Conservation (phyloP, 371 early-diverging fungal species). For the Entomophthora muscae region DNA sequence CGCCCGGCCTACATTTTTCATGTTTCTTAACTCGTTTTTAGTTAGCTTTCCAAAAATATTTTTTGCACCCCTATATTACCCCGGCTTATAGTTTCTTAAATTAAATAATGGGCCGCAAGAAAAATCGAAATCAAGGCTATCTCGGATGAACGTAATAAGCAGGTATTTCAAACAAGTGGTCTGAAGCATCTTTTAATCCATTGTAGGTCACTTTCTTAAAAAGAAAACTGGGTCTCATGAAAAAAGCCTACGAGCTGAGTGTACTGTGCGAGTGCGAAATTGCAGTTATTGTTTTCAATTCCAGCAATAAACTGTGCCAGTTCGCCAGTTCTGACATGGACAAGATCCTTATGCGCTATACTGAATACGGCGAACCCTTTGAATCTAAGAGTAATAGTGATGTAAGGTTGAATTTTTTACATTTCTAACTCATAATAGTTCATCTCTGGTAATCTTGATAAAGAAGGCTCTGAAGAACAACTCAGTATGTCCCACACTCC, state of each 20-base stretch:
- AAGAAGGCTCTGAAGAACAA: constrained; percentile 1
- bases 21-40: no score
- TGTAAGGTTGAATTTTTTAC: background rate
- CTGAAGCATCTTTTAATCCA: constrained; percentile 11
- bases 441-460: background rate
- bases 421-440: background rate
- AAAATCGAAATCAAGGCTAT: constrained; percentile 95
- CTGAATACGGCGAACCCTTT: constrained; percentile 34
- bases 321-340: constrained; percentile 86
- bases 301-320: constrained; percentile 80
- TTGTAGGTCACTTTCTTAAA: constrained; percentile 97
- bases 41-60: no score
- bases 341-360: constrained; percentile 76
- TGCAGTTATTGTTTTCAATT: constrained; percentile 81
- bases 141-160: constrained; percentile 81
- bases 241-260: constrained; percentile 96
- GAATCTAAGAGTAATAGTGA: constrained; percentile 1
- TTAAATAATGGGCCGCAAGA: constrained; percentile 71
- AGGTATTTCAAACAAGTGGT: constrained; percentile 29
- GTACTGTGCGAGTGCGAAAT: constrained; percentile 95
- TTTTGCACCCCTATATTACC: no score
- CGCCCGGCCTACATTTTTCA: no score
- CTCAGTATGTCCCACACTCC: background rate
- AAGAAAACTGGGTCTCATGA: constrained; percentile 96
- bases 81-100: no score